Conservation (phyloP, 1,139 yeast species). For the Kodamaea derodonti region DNA sequence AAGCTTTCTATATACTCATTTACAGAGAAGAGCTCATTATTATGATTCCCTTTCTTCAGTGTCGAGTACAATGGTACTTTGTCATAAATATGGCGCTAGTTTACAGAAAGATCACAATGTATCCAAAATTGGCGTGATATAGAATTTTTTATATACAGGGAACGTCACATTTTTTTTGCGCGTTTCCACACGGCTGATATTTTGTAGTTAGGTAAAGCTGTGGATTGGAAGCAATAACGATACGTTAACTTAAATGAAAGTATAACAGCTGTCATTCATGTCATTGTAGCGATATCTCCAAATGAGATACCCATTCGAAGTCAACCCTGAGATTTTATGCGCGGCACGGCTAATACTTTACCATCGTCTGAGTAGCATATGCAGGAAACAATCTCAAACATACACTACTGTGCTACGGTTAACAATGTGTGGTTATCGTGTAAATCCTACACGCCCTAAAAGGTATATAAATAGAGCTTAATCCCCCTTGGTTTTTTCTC, state of each 20-base stretch:
- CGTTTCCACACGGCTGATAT: not conserved
- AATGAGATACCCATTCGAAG: too few relatives aligned
- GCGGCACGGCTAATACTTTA: not conserved
- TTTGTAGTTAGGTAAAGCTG: not conserved
- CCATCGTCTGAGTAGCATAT: too few relatives aligned
- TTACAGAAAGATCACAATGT: not conserved
- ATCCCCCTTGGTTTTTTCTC: constrained; percentile 2
- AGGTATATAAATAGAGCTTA: constrained; percentile 5
- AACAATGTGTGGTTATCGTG: constrained; percentile 1
- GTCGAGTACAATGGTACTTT: not conserved
- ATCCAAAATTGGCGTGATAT: not conserved
- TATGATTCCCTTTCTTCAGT: too few relatives aligned
- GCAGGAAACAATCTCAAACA: too few relatives aligned
- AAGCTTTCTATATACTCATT: too few relatives aligned
- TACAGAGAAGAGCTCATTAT: too few relatives aligned
- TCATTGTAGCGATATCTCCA: too few relatives aligned
- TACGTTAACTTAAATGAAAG: too few relatives aligned
- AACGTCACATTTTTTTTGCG: not conserved
- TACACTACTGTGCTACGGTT: not conserved
- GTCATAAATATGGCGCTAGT: not conserved
- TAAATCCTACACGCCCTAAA: constrained; percentile 1
- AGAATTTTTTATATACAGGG: not conserved
- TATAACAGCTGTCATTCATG: too few relatives aligned
- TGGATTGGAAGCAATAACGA: too few relatives aligned
- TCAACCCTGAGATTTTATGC: not conserved